Evolutionary conservation across 2,329 filamentous ascomycete genomes (phyloP).

Genomic region (Helotiales sp.): DNA sequence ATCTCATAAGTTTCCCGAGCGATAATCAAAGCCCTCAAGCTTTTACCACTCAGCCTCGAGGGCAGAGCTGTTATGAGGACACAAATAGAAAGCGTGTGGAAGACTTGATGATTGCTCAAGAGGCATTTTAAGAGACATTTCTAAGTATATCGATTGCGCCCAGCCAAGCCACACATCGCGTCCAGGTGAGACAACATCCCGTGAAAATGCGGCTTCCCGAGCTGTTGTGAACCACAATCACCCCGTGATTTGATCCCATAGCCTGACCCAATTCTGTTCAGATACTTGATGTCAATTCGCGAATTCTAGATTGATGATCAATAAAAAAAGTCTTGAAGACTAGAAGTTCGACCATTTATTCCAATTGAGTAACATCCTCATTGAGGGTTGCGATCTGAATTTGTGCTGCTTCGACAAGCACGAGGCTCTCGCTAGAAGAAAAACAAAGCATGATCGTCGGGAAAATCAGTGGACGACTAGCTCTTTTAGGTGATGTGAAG

Average conservation of each 20-base stretch:
- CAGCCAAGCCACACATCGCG: neutral
- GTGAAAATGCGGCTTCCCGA: neutral
- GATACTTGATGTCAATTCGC: neutral
- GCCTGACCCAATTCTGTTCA: neutral
- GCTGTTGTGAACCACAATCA: neutral
- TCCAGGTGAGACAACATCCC: constrained; percentile 4
- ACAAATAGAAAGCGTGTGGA: neutral
- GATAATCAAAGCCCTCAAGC: neutral
- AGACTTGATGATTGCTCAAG: too few relatives aligned
- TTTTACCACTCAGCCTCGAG: neutral
- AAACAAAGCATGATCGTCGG: neutral
- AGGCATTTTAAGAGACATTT: too few relatives aligned
- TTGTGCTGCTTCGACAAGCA: too few relatives aligned
- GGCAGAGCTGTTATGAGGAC: neutral
- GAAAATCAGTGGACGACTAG: neutral
- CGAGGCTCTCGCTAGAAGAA: neutral
- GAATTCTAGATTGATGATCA: too few relatives aligned
- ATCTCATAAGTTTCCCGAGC: neutral
- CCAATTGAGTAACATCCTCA: too few relatives aligned
- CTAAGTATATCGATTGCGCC: neutral
- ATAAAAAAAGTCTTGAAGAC: too few relatives aligned
- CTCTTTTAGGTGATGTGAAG: neutral
- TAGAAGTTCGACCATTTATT: neutral
- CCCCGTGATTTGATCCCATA: neutral
- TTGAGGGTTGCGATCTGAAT: too few relatives aligned